These are phyloP conservation scores for Colletotrichum euphorbiae DNA, from an alignment of 2,329 filamentous ascomycete species.

Conservation along the genomic window DNA sequence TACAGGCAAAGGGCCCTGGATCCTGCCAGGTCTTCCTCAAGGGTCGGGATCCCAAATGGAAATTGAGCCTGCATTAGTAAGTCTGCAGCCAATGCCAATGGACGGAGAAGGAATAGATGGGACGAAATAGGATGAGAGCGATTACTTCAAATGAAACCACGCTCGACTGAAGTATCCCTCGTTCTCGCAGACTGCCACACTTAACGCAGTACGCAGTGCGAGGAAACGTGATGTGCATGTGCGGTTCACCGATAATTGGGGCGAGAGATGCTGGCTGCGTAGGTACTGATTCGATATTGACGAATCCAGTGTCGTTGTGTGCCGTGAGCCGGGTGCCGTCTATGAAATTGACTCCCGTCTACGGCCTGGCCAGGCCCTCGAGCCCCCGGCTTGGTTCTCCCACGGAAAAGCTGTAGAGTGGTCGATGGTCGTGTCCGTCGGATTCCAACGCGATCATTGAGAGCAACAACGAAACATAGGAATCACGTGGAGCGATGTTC, in stretches of 20 bases:
- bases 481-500: constrained; percentile 20
- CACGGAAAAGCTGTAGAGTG: not conserved
- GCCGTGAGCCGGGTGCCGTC: constrained; percentile 3
- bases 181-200: no score
- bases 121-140: constrained; percentile 4
- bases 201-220: no score
- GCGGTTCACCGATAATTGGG: not conserved
- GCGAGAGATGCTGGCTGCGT: not conserved
- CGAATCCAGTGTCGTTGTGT: not conserved
- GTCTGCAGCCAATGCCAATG: constrained; percentile 19
- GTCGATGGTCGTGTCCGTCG: not conserved
- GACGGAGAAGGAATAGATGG: constrained; percentile 4
- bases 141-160: no score
- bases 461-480: constrained; percentile 5
- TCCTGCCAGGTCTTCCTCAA: constrained; percentile 12
- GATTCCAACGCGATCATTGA: not conserved
- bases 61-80: not conserved
- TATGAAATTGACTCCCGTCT: no score
- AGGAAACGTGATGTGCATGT: not conserved
- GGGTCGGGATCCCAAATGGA: constrained; percentile 14
- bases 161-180: no score
- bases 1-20: constrained; percentile 5
- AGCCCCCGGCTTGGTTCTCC: not conserved
- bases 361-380: no score
- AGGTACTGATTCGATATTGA: constrained; percentile 5